Evolutionary conservation across 164 flowering plant genomes (phyloP), one percentile per base, ranked within the genome.

Genomic region (Sedum album): DNA sequence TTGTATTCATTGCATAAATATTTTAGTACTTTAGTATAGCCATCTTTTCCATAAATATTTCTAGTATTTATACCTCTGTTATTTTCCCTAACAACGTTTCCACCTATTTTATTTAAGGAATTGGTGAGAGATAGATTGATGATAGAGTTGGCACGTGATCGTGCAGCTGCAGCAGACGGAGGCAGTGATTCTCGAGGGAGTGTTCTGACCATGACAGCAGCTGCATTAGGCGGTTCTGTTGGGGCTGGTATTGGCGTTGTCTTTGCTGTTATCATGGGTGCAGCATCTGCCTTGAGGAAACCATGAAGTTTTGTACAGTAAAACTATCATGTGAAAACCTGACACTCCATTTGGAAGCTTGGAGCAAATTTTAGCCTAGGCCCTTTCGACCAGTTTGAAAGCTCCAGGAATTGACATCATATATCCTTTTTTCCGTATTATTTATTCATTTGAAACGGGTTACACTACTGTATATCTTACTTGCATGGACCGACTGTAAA

Each of bases 181-280:
- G 73, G 33, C 13, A 66, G 69, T 62, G 86, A 83, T 72, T 69
- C 83, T 31, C 77, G 78, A 73, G 85, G 76, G 25, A 91, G 86
- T 72, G 77, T 74, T 17, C 79, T 64, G 31, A 82, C 93, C 11
- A 2, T 82, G 41, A 74, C 83, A 17, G 86, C 94, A 57, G 94
- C 97, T 1, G 84, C 94, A 31, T 88, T 91, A 41, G 96, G 97
- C 68, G 97, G 96, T 36, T 89, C 94, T 36, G 73, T 91, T 70
- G 98, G 96, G 44, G 96, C 96, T 60, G 97, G 96, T 70, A 72
- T 91, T 68, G 97, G 97, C 64, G 41, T 93, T 67, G 80, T 86
- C 51, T 70, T 93, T 81, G 97, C 98, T 30, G 86, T 94, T 72
- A 97, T 91, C 35, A 83, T 94, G 96, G 97, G 98, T 66, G 98